These are phyloP conservation scores for Xylariaceae sp. DNA, from an alignment of 2,329 filamentous ascomycete genomes.

Conservation along the genomic window DNA sequence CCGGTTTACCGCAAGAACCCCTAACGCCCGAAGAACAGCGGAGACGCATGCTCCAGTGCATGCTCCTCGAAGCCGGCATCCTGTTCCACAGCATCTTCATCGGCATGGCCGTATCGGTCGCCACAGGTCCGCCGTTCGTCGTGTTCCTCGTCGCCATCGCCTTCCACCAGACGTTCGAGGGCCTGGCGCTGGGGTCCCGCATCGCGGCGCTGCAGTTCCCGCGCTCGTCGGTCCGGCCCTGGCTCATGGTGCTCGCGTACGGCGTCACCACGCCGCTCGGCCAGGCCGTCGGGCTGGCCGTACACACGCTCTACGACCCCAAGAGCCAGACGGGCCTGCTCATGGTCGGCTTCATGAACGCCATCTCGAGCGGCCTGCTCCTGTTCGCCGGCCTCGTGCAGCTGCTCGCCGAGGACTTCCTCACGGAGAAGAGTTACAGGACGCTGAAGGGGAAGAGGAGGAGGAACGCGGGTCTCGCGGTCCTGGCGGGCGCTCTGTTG, in stretches of 20 bases:
- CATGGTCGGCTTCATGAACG: slow-evolving; percentile 84
- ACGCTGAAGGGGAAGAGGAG: slow-evolving; percentile 57
- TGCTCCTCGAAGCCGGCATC: slow-evolving; percentile 77
- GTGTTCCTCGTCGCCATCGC: slow-evolving; percentile 75
- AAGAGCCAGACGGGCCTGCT: slow-evolving; percentile 68
- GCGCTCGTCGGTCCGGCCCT: slow-evolving; percentile 66
- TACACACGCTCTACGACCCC: slow-evolving; percentile 77
- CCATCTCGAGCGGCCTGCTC: slow-evolving; percentile 72
- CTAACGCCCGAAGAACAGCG: slow-evolving; percentile 53
- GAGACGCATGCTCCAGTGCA: slow-evolving; percentile 67
- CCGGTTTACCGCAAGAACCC: slow-evolving; percentile 25
- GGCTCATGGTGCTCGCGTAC: slow-evolving; percentile 75
- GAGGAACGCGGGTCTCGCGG: slow-evolving; percentile 57
- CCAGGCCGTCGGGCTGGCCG: slow-evolving; percentile 72
- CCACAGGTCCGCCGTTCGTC: slow-evolving; percentile 71
- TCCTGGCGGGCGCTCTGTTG: slow-evolving; percentile 57
- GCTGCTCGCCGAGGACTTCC: slow-evolving; percentile 77
- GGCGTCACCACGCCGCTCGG: slow-evolving; percentile 75
- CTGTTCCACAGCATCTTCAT: slow-evolving; percentile 84
- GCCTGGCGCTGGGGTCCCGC: slow-evolving; percentile 75
- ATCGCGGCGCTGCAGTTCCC: slow-evolving; percentile 81
- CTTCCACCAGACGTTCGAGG: slow-evolving; percentile 86
- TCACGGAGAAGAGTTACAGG: slow-evolving; percentile 69
- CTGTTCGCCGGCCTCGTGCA: slow-evolving; percentile 81
- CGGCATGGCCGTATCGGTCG: slow-evolving; percentile 78